These are phyloP conservation scores for Diospyros kaki DNA, from an alignment of 148 eudicot genomes.

Conservation along the genomic window DNA sequence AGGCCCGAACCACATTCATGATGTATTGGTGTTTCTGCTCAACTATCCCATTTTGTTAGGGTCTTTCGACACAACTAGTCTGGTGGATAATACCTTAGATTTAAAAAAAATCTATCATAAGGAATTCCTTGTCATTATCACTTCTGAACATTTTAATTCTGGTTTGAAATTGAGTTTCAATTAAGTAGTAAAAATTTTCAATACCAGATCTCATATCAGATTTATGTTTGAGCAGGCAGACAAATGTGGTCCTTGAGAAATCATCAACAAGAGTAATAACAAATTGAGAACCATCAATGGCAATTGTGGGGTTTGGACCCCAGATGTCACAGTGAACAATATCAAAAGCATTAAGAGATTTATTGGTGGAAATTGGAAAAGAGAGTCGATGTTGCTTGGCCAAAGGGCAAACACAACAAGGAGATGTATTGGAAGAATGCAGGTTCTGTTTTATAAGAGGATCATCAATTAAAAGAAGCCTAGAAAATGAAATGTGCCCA, in stretches of 20 bases:
- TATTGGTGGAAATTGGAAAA: background rate
- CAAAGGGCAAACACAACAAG: slow-evolving; percentile 1
- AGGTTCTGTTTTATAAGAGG: background rate
- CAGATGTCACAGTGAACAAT: background rate
- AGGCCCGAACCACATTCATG: background rate
- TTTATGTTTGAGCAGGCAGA: background rate
- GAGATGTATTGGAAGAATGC: background rate
- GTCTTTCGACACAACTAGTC: background rate
- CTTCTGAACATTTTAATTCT: too few species aligned
- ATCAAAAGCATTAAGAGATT: background rate
- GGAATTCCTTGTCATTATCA: too few species aligned
- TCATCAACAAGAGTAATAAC: background rate
- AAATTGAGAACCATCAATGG: background rate
- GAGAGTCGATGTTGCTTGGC: background rate
- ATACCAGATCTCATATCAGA: background rate
- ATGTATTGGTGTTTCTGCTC: background rate
- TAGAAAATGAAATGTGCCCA: background rate
- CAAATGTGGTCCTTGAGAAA: background rate
- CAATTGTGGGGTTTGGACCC: background rate
- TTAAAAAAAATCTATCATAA: too few species aligned
- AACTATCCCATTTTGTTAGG: background rate
- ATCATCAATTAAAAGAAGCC: background rate
- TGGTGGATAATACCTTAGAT: background rate
- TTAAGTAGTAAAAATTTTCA: too few species aligned
- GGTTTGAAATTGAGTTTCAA: too few species aligned